phyloP scores from a whole-genome alignment of 495 filamentous ascomycete species.

The Pyrenula aspistea region DNA sequence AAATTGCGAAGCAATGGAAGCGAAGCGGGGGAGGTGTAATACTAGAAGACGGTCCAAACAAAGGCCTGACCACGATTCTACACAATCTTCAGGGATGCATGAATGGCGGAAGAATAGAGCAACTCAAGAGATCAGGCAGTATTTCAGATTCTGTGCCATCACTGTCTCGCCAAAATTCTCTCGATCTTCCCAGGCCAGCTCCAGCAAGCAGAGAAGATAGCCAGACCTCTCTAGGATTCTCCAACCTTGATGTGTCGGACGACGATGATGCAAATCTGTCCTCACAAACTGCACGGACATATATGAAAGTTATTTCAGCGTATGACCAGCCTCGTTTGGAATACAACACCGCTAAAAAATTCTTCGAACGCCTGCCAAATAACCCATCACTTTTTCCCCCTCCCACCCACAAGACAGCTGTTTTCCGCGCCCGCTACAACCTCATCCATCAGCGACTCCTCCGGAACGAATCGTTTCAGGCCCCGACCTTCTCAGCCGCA shows the following conservation, averaged over 20 bases:
- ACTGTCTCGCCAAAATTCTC: slow-evolving; percentile 4
- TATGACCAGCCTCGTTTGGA: slow-evolving; percentile 77
- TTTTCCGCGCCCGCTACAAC: slow-evolving; percentile 84
- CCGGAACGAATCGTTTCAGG: slow-evolving; percentile 86
- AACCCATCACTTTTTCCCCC: slow-evolving; percentile 69
- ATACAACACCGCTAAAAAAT: slow-evolving; percentile 80
- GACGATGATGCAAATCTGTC: slow-evolving; percentile 45
- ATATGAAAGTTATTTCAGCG: slow-evolving; percentile 57
- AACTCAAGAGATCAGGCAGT: slow-evolving; percentile 2
- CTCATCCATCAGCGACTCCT: slow-evolving; percentile 82
- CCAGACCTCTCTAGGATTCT: slow-evolving; percentile 52
- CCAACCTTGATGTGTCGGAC: slow-evolving; percentile 46
- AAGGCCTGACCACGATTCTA: slow-evolving; percentile 65
- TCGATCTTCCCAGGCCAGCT: slow-evolving; percentile 25
- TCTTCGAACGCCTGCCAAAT: slow-evolving; percentile 64
- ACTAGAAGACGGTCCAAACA: slow-evolving; percentile 66
- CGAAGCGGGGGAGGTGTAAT: slow-evolving; percentile 71
- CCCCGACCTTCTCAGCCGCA: slow-evolving; percentile 47
- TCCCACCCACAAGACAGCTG: slow-evolving; percentile 65
- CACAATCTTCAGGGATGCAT: slow-evolving; percentile 73
- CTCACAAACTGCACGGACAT: not conserved
- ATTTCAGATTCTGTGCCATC: not conserved
- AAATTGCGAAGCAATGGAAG: slow-evolving; percentile 84
- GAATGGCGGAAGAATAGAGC: slow-evolving; percentile 58
- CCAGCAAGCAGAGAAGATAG: slow-evolving; percentile 40